These are phyloP conservation scores for Smallanthus sonchifolius DNA, from an alignment of 129 eudicot species.

Conservation along the genomic window DNA sequence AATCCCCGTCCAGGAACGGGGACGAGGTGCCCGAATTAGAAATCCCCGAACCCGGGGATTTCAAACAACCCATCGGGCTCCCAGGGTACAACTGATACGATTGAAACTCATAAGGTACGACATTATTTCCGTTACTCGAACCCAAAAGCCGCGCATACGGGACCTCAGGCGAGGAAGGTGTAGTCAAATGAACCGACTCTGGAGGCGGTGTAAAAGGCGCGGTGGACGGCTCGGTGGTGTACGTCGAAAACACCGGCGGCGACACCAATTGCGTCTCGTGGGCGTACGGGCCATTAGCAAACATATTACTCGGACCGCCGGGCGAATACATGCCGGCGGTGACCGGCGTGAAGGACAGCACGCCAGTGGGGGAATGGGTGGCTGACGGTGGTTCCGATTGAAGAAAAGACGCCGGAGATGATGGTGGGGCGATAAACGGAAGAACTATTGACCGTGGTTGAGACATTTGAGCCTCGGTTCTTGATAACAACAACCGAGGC, in stretches of 20 bases:
- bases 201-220: conserved; percentile 98
- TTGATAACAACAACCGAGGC: conserved; percentile 21
- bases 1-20: conserved; percentile 56
- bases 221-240: conserved; percentile 90
- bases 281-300: conserved; percentile 86
- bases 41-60: conserved; percentile 76
- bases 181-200: conserved; percentile 78
- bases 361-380: conserved; percentile 66
- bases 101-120: conserved; percentile 57
- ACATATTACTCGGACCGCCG: conserved; percentile 68
- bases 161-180: conserved; percentile 97
- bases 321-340: conserved; percentile 78
- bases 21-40: conserved; percentile 77
- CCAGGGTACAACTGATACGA: conserved; percentile 88
- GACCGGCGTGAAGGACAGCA: conserved; percentile 45
- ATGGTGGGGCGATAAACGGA: conserved; percentile 89
- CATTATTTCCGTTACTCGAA: conserved; percentile 46
- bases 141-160: conserved; percentile 89
- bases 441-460: conserved; percentile 42
- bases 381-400: conserved; percentile 83
- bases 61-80: conserved; percentile 71
- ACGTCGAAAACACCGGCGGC: conserved; percentile 85
- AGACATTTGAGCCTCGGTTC: conserved; percentile 37
- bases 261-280: conserved; percentile 89
- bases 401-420: conserved; percentile 90